phyloP scores from a whole-genome alignment of 164 flowering plant species.

The Vitis amurensis region DNA sequence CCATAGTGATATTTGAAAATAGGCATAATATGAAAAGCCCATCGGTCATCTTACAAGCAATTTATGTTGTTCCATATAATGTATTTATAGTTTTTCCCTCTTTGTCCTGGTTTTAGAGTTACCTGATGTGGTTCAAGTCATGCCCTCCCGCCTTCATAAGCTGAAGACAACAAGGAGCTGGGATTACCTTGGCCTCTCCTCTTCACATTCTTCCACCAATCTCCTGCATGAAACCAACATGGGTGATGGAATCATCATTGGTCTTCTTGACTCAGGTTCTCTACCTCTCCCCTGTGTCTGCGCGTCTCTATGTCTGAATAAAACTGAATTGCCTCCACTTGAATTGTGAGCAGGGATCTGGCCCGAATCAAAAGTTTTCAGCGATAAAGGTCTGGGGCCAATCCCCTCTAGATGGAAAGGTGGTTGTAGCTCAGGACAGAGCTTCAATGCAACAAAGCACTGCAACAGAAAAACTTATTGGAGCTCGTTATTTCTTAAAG shows the following conservation, averaged over 20 bases:
- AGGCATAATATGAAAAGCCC: too few species aligned
- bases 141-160: constrained; percentile 11
- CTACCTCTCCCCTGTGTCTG: too few species aligned
- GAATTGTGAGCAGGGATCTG: constrained; percentile 6
- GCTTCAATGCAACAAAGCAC: constrained; percentile 5
- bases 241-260: constrained; percentile 13
- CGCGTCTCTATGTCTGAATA: too few species aligned
- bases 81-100: too few species aligned
- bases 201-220: not conserved
- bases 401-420: constrained; percentile 9
- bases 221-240: constrained; percentile 5
- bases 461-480: constrained; percentile 23
- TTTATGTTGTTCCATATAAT: too few species aligned
- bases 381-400: constrained; percentile 5
- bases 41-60: too few species aligned
- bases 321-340: too few species aligned
- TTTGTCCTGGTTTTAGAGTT: not conserved
- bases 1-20: too few species aligned
- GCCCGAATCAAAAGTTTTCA: constrained; percentile 11
- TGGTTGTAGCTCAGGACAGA: not conserved
- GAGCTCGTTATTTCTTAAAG: constrained; percentile 14
- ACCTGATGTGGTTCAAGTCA: constrained; percentile 15
- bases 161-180: constrained; percentile 18
- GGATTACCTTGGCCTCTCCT: constrained; percentile 17
- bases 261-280: constrained; percentile 16